These are phyloP conservation scores for Rhizopogon vesiculosus DNA, from an alignment of 768 basidiomycete species.

Conservation along the genomic window DNA sequence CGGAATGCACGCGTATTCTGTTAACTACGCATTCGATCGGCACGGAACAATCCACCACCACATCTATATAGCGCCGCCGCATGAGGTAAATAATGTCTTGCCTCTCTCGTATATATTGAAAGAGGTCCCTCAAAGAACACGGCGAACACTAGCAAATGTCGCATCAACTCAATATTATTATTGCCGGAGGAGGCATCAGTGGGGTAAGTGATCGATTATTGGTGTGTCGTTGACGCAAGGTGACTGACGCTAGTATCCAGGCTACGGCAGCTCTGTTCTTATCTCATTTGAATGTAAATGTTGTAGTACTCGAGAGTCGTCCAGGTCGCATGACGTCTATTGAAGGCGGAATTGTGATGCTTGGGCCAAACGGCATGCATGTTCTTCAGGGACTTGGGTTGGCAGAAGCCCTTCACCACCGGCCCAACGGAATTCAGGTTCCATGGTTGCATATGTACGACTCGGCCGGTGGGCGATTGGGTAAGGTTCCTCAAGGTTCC, in stretches of 20 bases:
- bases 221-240: background rate
- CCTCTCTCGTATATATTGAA: background rate
- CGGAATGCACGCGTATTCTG: too few species aligned
- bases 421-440: conserved; percentile 13
- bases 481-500: conserved; percentile 22
- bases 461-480: conserved; percentile 15
- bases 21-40: background rate
- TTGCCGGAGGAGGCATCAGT: conserved; percentile 23
- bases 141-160: background rate
- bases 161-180: conserved; percentile 14
- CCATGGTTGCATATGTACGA: conserved; percentile 17
- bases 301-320: conserved; percentile 21
- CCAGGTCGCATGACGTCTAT: conserved; percentile 9
- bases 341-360: conserved; percentile 23
- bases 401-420: conserved; percentile 17
- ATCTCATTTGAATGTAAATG: conserved; percentile 13
- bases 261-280: conserved; percentile 19
- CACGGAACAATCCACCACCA: background rate
- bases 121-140: background rate
- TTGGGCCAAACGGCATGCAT: conserved; percentile 25
- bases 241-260: conserved; percentile 6
- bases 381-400: conserved; percentile 22
- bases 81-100: background rate
- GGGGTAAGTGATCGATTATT: conserved; percentile 15
- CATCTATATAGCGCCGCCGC: background rate